Evolutionary conservation across 2,329 filamentous ascomycete species (phyloP), one percentile per base, ranked within the genome.

Genomic region (Colletotrichum tropicale): DNA sequence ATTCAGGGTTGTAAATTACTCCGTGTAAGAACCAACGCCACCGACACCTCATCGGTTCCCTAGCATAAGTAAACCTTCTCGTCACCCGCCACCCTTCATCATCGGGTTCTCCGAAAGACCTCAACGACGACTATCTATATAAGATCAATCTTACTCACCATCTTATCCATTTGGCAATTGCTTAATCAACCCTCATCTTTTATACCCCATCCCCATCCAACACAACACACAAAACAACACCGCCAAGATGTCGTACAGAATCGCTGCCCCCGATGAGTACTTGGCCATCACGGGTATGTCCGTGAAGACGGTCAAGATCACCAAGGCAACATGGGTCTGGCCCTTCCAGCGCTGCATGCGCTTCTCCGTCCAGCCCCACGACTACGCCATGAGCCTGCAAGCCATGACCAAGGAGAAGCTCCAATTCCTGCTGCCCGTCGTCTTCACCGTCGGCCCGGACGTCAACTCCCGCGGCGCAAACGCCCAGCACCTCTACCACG

Each of bases 381-480:
- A 98, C 85, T 96, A 97, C 84, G 91, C 91, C 74, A 94, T 98
- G 89, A 92, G 93, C 72, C 87, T 98, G 3, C 94, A 96, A 82
- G 95, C 95, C 72, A 98, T 98, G 95, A 98, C 95, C 21, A 92
- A 93, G 80, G 95, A 98, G 86, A 98, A 98, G 84, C 89, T 97
- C 5, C 94, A 96, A 78, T 96, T 97, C 82, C 89, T 92, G 7
- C 90, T 97, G 0, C 95, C 95, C 4, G 94, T 95, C 13, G 94
- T 97, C 77, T 97, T 97, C 85, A 97, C 95, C 48, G 93, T 97
- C 75, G 95, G 95, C 16, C 95, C 95, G 0, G 92, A 95, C 77
- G 92, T 96, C 77, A 92, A 93, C 77, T 85, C 87, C 55, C 87
- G 90, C 32, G 89, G 89, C 12, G 87, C 86, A 65, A 89, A 89